These are phyloP conservation scores for Achaetomiella virescens DNA, from an alignment of 495 filamentous ascomycete species.

Conservation along the genomic window DNA sequence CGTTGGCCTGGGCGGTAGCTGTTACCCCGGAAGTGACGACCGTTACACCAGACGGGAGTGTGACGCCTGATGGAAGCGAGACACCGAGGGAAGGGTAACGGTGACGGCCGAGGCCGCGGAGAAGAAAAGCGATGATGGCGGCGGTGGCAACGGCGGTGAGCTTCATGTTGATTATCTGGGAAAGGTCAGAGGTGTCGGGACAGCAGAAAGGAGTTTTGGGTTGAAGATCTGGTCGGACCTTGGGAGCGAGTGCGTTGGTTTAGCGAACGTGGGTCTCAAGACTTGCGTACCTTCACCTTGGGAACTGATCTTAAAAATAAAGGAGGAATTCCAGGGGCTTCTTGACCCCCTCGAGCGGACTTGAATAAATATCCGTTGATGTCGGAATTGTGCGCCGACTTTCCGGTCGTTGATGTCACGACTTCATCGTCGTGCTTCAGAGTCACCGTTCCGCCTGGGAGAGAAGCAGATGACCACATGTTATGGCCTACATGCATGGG, in stretches of 20 bases:
- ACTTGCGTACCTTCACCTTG: neutral
- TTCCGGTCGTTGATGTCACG: too few species aligned
- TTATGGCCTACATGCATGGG: too few species aligned
- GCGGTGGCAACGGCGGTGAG: slow-evolving; percentile 11
- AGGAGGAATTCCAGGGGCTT: too few species aligned
- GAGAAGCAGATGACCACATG: too few species aligned
- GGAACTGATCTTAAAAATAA: neutral
- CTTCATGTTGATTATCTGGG: slow-evolving; percentile 17
- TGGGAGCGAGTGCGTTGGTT: neutral
- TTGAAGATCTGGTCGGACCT: neutral
- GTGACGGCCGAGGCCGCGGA: slow-evolving; percentile 15
- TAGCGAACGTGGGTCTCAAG: slow-evolving; percentile 1
- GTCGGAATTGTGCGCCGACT: too few species aligned
- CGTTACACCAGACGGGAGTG: slow-evolving; percentile 27
- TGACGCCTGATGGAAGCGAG: slow-evolving; percentile 24
- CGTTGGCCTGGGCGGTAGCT: slow-evolving; percentile 11
- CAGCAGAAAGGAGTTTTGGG: neutral
- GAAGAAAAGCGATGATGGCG: slow-evolving; percentile 9
- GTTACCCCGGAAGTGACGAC: slow-evolving; percentile 17
- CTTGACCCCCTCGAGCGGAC: too few species aligned
- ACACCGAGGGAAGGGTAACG: slow-evolving; percentile 24
- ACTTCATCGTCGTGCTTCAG: too few species aligned
- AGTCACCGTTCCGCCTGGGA: too few species aligned
- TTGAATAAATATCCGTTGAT: too few species aligned
- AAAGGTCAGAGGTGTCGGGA: neutral